phyloP scores from a whole-genome alignment of 129 eudicot species.

The Mikania micrantha region DNA sequence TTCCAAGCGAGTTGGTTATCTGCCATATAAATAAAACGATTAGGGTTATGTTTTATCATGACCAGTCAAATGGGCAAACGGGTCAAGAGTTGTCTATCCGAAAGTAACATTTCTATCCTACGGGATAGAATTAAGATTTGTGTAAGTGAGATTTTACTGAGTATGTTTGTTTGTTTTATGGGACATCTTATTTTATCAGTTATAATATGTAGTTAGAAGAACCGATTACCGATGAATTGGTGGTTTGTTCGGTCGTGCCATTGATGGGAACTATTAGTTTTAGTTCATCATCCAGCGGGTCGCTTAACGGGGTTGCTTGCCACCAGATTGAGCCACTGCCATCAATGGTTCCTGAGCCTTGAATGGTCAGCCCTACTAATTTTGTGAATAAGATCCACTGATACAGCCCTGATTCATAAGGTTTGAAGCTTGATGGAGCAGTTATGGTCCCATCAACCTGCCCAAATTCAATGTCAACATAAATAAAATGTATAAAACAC shows the following conservation, averaged over 20 bases:
- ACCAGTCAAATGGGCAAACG: background rate
- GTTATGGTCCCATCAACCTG: constrained; percentile 85
- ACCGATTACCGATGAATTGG: constrained; percentile 44
- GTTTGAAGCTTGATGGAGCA: constrained; percentile 64
- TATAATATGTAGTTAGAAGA: background rate
- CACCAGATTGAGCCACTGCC: constrained; percentile 94
- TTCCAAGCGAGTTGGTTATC: constrained; percentile 53
- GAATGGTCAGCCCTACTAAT: constrained; percentile 72
- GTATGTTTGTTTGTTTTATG: no score
- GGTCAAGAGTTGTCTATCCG: background rate
- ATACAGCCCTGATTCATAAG: constrained; percentile 63
- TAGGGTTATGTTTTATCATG: background rate
- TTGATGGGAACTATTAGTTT: constrained; percentile 56
- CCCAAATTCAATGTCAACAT: background rate
- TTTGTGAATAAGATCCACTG: constrained; percentile 90
- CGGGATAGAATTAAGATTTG: no score
- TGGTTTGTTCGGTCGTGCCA: constrained; percentile 30
- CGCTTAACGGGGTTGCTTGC: constrained; percentile 38
- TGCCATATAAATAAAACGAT: constrained; percentile 23
- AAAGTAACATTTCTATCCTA: no score
- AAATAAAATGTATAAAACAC: background rate
- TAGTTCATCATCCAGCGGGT: constrained; percentile 51
- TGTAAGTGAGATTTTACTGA: no score
- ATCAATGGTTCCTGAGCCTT: constrained; percentile 70
- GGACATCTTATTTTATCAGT: background rate